Percentiles rank a stretch among this genome's conserved stretches.
phyloP scores from a whole-genome alignment of 2,329 filamentous ascomycete genomes.

The Colletotrichum gigasporum region DNA sequence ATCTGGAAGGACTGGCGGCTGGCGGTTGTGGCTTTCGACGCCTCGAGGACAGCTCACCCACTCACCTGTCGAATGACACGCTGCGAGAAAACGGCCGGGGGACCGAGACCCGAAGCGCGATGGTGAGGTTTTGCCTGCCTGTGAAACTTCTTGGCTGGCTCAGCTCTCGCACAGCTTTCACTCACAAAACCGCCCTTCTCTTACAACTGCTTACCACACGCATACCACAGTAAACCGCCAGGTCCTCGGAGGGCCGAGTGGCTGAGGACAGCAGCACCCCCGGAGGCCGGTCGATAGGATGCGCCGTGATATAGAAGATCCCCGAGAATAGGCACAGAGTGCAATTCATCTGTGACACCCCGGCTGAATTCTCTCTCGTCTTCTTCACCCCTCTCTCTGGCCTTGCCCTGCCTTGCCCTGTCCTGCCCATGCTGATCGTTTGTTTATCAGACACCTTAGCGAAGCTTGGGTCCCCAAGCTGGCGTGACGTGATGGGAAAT shows the following conservation, averaged over 20 bases:
- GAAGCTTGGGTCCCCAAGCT: neutral
- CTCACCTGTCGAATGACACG: too few relatives aligned
- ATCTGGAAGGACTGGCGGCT: too few relatives aligned
- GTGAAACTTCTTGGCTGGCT: neutral
- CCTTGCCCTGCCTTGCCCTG: too few relatives aligned
- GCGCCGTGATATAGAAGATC: slow-evolving; percentile 4
- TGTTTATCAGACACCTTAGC: slow-evolving; percentile 18
- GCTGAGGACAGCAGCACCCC: too few relatives aligned
- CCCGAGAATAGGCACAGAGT: slow-evolving; percentile 17
- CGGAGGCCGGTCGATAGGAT: slow-evolving; percentile 15
- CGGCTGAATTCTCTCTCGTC: neutral
- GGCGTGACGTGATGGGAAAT: too few relatives aligned
- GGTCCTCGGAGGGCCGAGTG: neutral
- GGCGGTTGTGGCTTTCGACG: too few relatives aligned
- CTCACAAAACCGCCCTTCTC: too few relatives aligned
- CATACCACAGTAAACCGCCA: too few relatives aligned
- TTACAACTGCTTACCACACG: too few relatives aligned
- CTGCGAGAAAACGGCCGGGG: neutral
- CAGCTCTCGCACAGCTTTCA: too few relatives aligned
- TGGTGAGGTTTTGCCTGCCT: neutral
- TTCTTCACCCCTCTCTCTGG: neutral
- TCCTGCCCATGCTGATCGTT: neutral
- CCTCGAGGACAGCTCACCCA: too few relatives aligned
- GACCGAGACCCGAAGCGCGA: neutral
- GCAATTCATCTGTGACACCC: slow-evolving; percentile 16